Evolutionary conservation across 306 rosid genomes (phyloP).

Genomic region (Parietaria judaica): DNA sequence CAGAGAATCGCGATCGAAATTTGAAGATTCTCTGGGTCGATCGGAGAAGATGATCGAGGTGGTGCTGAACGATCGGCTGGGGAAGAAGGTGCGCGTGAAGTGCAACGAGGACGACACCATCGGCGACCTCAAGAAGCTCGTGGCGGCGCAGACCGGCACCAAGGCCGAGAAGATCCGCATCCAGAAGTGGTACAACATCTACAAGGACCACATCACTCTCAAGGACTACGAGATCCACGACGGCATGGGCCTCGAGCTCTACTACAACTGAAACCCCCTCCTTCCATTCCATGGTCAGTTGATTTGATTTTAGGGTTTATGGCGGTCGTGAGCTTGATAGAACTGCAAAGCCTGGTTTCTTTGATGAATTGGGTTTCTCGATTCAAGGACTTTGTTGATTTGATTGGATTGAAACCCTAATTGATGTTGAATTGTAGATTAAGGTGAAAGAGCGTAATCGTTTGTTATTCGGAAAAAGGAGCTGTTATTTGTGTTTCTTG

Average conservation of each 20-base stretch:
- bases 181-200: constrained; percentile 19
- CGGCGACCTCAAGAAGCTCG: constrained; percentile 88
- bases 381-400: background rate
- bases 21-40: too few relatives aligned
- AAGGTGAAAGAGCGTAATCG: too few relatives aligned
- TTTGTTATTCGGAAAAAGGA: too few relatives aligned
- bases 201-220: constrained; percentile 62
- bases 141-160: constrained; percentile 92
- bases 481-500: too few relatives aligned
- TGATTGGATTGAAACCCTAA: background rate
- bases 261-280: constrained; percentile 48
- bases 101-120: constrained; percentile 90
- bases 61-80: constrained; percentile 78
- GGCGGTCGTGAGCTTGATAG: too few relatives aligned
- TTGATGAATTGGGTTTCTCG: background rate
- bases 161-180: constrained; percentile 14
- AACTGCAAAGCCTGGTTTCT: background rate
- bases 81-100: constrained; percentile 90
- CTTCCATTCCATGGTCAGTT: background rate
- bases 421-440: too few relatives aligned
- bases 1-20: too few relatives aligned
- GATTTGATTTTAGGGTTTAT: background rate
- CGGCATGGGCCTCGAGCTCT: constrained; percentile 97
- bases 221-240: constrained; percentile 83
- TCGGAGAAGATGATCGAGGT: constrained; percentile 81